Base-by-base conservation (phyloP, 352 stramenopile species). In the Globisporangium perplexum region DNA sequence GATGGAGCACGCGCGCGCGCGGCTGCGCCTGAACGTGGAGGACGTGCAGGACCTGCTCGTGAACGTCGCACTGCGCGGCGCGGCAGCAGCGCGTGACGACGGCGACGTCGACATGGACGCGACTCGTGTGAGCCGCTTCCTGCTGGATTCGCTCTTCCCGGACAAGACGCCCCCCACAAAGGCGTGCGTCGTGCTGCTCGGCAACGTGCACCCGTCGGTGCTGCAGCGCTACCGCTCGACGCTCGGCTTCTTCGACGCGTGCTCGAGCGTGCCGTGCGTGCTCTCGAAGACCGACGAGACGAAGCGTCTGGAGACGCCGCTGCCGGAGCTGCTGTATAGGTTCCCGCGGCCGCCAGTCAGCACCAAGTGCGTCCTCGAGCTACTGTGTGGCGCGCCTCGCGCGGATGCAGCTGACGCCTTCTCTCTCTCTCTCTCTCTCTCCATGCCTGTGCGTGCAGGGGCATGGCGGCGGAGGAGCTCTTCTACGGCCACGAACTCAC, bases 401-500 rank as follows among this genome's bases (percentile, higher is more conserved):
- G 47, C 8, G n/a, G 4, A 12, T 51, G 15, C 38, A 2, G 18
- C 20, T 30, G 23, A 47, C 36, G 2, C 3, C 30, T 26, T 47
- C 5, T n/a, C 28, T 14, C 26, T 7, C 0, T 28, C 8, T 38
- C 11, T 50, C 31, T 30, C 18, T n/a, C n/a, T n/a, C n/a, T n/a
- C n/a, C n/a, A n/a, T n/a, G n/a, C n/a, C 33, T 45, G 0, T 31
- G 33, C 24, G 2, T n/a, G 22, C 60, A 86, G 75, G 22, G 62
- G 78, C 26, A 47, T 90, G 41, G 35, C 72, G 12, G 60, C 53
- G 0, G 71, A 91, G 1, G 76, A 90, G 55, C 63, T 94, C 10
- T 94, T 91, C 49, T 82, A 80, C 54, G 72, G 68, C 10, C 77
- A 93, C 49, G 81, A 94, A 43, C 55, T 94, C 36, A 93, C 84